Conservation (phyloP, 345 rosid genomes). For the Clarkia xantiana region DNA sequence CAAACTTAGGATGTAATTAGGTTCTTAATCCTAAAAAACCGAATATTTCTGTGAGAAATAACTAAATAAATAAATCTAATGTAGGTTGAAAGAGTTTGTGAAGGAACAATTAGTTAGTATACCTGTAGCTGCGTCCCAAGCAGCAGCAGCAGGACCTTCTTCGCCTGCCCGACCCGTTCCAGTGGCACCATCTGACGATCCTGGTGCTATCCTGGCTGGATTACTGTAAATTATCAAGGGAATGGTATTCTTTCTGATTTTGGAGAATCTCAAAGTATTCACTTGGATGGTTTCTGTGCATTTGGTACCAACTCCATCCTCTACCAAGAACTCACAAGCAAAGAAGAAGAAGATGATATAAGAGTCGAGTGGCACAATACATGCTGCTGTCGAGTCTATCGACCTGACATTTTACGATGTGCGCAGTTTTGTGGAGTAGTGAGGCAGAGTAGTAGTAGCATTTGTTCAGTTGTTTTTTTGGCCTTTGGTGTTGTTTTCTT, state of each 20-base stretch:
- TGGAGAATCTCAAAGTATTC: conserved; percentile 22
- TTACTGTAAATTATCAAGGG: conserved; percentile 32
- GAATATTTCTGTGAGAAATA: too few species aligned
- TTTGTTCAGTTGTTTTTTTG: conserved; percentile 3
- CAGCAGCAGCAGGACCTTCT: conserved; percentile 26
- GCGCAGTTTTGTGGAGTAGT: conserved; percentile 42
- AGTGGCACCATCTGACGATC: conserved; percentile 41
- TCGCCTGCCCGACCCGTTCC: conserved; percentile 36
- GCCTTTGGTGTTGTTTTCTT: conserved; percentile 8
- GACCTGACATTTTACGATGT: conserved; percentile 37
- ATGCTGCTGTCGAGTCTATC: conserved; percentile 12
- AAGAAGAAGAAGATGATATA: conserved; percentile 15
- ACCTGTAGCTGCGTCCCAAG: conserved; percentile 38
- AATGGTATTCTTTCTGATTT: too few species aligned
- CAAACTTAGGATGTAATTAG: too few species aligned
- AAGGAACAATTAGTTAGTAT: conserved; percentile 65
- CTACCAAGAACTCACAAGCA: conserved; percentile 9
- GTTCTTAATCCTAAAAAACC: too few species aligned
- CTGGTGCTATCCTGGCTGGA: conserved; percentile 81
- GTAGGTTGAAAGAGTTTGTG: conserved; percentile 90
- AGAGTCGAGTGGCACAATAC: conserved; percentile 27
- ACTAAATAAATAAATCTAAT: neutral
- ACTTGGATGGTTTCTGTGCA: conserved; percentile 9
- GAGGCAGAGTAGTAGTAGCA: neutral
- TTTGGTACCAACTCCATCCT: conserved; percentile 19